Conservation (phyloP, 2,329 filamentous ascomycete species). For the Cladophialophora chaetospira region DNA sequence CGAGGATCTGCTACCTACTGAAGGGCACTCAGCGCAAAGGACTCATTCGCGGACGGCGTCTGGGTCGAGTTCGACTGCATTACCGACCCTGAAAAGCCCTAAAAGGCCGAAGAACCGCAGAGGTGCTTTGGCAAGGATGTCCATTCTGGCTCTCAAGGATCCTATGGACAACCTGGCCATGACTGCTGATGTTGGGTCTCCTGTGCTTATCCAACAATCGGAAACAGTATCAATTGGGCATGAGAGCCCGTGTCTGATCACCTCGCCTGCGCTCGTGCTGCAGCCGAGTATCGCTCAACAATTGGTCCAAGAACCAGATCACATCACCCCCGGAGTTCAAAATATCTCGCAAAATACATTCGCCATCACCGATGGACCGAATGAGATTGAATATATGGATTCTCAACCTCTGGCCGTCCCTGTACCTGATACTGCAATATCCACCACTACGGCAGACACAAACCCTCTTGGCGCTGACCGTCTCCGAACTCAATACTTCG, state of each 20-base stretch:
- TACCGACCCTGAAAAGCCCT: slow-evolving; percentile 23
- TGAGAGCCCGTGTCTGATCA: not conserved
- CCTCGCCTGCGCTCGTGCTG: not conserved
- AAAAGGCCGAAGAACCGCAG: slow-evolving; percentile 30
- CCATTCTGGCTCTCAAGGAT: slow-evolving; percentile 27
- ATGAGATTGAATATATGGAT: too few relatives aligned
- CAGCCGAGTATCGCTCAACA: not conserved
- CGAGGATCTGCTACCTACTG: slow-evolving; percentile 18
- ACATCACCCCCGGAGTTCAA: slow-evolving; percentile 5
- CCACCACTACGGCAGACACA: not conserved
- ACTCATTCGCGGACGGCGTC: slow-evolving; percentile 20
- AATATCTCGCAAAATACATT: slow-evolving; percentile 6
- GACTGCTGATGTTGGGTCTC: not conserved
- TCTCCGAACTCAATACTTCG: slow-evolving; percentile 31
- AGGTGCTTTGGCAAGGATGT: slow-evolving; percentile 32
- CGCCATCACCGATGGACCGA: not conserved
- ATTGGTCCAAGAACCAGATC: not conserved
- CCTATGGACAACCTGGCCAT: not conserved
- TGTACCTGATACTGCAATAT: not conserved
- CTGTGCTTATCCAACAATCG: not conserved
- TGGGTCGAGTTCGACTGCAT: slow-evolving; percentile 13
- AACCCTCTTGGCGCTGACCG: slow-evolving; percentile 22
- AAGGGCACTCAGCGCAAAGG: not conserved
- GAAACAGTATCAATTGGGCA: not conserved
- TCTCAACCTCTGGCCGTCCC: not conserved